Conservation (phyloP, 2,329 filamentous ascomycete genomes). For the Phialophora tarda region DNA sequence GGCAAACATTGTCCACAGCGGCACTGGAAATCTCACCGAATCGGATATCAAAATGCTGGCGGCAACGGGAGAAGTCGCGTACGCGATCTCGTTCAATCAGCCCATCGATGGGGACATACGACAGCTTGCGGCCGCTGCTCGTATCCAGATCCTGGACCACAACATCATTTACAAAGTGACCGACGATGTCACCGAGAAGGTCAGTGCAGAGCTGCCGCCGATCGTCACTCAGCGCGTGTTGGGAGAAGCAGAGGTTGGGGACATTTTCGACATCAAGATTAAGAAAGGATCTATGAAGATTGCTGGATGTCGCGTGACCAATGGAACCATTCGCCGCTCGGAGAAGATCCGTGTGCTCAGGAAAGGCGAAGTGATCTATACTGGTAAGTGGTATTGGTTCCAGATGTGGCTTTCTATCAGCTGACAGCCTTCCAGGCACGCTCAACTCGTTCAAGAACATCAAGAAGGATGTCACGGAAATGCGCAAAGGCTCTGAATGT, state of each 20-base stretch:
- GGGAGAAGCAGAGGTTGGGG: slow-evolving; percentile 84
- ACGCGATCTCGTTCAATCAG: slow-evolving; percentile 87
- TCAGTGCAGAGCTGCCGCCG: slow-evolving; percentile 73
- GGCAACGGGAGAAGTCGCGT: slow-evolving; percentile 74
- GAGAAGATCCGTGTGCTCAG: slow-evolving; percentile 74
- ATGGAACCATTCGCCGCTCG: slow-evolving; percentile 71
- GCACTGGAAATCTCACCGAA: slow-evolving; percentile 78
- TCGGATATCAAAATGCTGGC: slow-evolving; percentile 78
- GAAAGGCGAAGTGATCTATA: slow-evolving; percentile 72
- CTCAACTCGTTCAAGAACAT: slow-evolving; percentile 84
- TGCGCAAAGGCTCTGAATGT: slow-evolving; percentile 92
- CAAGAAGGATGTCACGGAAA: slow-evolving; percentile 88
- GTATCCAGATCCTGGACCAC: slow-evolving; percentile 80
- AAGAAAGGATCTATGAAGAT: slow-evolving; percentile 74
- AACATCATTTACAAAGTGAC: slow-evolving; percentile 66
- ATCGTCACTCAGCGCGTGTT: slow-evolving; percentile 71
- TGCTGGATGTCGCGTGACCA: slow-evolving; percentile 85
- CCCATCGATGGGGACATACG: slow-evolving; percentile 70
- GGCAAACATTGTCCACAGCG: slow-evolving; percentile 75
- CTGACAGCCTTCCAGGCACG: slow-evolving; percentile 60
- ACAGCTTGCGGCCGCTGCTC: slow-evolving; percentile 70
- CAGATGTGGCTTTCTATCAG: slow-evolving; percentile 8
- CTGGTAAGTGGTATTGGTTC: slow-evolving; percentile 67
- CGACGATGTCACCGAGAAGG: slow-evolving; percentile 57
- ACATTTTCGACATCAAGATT: slow-evolving; percentile 82